These are phyloP conservation scores for Globisporangium middletonii DNA, from an alignment of 352 stramenopile species.

Conservation along the genomic window DNA sequence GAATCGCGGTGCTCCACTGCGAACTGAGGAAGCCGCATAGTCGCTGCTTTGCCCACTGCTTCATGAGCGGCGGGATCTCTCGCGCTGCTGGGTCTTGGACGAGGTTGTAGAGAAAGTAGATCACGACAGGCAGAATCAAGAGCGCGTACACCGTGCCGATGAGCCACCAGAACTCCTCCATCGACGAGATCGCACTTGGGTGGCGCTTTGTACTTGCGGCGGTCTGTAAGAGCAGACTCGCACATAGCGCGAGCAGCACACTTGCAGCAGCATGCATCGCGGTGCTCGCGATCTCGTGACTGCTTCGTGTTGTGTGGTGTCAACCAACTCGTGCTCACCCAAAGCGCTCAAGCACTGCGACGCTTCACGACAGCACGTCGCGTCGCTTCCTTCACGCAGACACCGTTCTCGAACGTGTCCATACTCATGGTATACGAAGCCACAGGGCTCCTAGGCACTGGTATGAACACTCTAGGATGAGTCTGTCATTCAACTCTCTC, in stretches of 20 bases:
- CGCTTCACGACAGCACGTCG: neutral
- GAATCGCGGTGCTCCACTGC: slow-evolving; percentile 3
- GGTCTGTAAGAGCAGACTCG: neutral
- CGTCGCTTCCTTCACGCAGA: too few species aligned
- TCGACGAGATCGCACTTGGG: slow-evolving; percentile 23
- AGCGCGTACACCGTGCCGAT: slow-evolving; percentile 27
- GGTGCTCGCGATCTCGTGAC: neutral
- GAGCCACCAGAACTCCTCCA: slow-evolving; percentile 41
- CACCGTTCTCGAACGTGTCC: too few species aligned
- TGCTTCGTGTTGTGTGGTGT: neutral
- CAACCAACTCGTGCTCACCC: neutral
- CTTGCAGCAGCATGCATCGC: neutral
- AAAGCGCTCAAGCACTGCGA: neutral
- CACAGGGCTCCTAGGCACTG: too few species aligned
- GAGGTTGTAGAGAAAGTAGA: slow-evolving; percentile 23
- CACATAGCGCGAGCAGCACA: neutral
- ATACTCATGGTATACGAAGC: too few species aligned
- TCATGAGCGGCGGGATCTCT: slow-evolving; percentile 21
- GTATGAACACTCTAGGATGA: too few species aligned
- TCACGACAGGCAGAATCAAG: slow-evolving; percentile 31
- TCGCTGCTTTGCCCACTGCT: slow-evolving; percentile 22
- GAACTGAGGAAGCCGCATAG: slow-evolving; percentile 21
- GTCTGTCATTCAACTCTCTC: too few species aligned
- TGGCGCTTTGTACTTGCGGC: slow-evolving; percentile 4
- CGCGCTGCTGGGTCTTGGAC: slow-evolving; percentile 20